Percentiles rank a stretch among this genome's conserved stretches.
Conservation (phyloP, 2,329 filamentous ascomycete genomes). For the Orbilia quercus region DNA sequence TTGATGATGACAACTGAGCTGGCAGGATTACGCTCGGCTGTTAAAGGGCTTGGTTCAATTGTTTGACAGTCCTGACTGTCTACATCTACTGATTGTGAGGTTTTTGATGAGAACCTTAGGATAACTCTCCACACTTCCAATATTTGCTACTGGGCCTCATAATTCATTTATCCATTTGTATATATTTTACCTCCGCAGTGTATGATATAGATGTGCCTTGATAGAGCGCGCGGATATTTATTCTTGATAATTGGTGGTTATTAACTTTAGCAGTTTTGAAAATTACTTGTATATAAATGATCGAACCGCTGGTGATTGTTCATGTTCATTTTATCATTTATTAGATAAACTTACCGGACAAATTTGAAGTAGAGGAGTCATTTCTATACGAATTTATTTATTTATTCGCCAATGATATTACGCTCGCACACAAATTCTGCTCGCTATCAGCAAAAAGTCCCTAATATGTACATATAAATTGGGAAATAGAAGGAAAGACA, state of each 20-base stretch:
- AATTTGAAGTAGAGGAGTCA: too few relatives aligned
- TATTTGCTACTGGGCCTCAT: slow-evolving; percentile 12
- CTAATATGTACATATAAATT: neutral
- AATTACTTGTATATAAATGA: neutral
- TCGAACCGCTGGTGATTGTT: too few relatives aligned
- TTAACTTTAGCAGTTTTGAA: neutral
- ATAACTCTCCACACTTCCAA: slow-evolving; percentile 50
- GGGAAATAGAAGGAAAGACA: neutral
- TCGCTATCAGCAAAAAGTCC: neutral
- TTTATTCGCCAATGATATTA: neutral
- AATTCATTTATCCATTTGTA: slow-evolving; percentile 31
- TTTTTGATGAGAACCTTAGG: slow-evolving; percentile 1
- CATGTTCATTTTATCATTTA: too few relatives aligned
- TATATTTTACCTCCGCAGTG: slow-evolving; percentile 27
- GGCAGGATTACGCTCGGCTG: neutral
- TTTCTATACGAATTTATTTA: neutral
- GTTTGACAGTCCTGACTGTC: neutral
- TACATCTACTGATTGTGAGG: neutral
- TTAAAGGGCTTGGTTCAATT: neutral
- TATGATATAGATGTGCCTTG: slow-evolving; percentile 31
- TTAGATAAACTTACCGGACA: too few relatives aligned
- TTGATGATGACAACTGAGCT: slow-evolving; percentile 28
- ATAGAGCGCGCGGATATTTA: slow-evolving; percentile 18
- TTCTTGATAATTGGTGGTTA: neutral
- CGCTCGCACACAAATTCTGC: neutral